Conservation (phyloP, 192 early-diverging fungal species). For the Phycomyces blakesleeanus region DNA sequence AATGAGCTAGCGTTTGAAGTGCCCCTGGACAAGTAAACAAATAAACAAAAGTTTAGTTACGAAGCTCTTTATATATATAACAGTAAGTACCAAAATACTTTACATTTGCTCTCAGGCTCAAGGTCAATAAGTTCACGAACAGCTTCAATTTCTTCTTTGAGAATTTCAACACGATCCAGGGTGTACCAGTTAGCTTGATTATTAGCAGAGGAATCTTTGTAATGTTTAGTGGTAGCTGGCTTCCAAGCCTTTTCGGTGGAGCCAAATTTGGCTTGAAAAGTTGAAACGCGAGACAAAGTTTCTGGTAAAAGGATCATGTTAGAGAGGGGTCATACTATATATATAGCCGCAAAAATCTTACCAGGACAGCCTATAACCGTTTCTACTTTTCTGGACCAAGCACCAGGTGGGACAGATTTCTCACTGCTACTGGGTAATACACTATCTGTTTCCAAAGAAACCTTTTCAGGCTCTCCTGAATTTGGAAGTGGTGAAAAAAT, state of each 20-base stretch:
- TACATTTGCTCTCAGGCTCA: constrained; percentile 85
- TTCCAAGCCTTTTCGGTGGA: background rate
- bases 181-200: constrained; percentile 25
- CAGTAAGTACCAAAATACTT: background rate
- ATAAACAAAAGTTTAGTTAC: constrained; percentile 3
- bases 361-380: background rate
- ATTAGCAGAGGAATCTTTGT: constrained; percentile 6
- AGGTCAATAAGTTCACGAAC: constrained; percentile 69
- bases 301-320: background rate
- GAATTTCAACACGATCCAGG: constrained; percentile 39
- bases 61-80: too few species aligned
- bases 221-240: background rate
- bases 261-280: background rate
- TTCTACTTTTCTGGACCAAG: background rate
- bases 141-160: constrained; percentile 54
- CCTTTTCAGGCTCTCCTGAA: background rate
- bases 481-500: background rate
- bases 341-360: background rate
- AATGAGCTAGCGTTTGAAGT: constrained; percentile 55
- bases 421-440: constrained; percentile 15
- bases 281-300: background rate
- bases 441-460: background rate
- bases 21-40: constrained; percentile 44
- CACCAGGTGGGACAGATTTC: background rate
- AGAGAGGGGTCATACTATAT: too few species aligned